Conservation (phyloP, 225 moss, liverwort and hornwort genomes). For the Antitrichia curtipendula region DNA sequence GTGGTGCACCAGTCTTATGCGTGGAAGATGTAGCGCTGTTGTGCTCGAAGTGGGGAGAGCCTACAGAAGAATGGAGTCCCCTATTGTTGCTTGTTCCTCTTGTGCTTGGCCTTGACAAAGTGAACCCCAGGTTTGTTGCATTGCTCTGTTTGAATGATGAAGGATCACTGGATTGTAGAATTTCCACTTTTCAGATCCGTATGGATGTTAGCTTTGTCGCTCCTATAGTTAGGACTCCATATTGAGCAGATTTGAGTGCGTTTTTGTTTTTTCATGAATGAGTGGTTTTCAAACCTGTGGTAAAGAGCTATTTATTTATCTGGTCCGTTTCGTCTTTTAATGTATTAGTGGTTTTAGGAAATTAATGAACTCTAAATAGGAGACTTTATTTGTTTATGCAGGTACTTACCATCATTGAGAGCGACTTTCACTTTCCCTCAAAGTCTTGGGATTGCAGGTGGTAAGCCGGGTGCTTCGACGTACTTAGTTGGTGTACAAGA, state of each 20-base stretch:
- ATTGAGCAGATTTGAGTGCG: background rate
- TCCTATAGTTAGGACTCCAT: too few relatives aligned
- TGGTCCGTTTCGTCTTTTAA: background rate
- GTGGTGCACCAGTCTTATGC: conserved; percentile 90
- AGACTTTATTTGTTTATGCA: background rate
- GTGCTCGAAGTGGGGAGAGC: conserved; percentile 70
- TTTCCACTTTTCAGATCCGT: background rate
- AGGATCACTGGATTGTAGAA: background rate
- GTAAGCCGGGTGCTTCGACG: conserved; percentile 91
- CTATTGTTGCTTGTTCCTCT: conserved; percentile 86
- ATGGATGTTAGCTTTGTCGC: too few relatives aligned
- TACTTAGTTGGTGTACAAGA: conserved; percentile 94
- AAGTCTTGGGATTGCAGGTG: conserved; percentile 91
- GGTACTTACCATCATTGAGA: conserved; percentile 89
- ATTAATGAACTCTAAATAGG: background rate
- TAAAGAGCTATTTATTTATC: background rate
- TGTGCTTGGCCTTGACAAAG: conserved; percentile 93
- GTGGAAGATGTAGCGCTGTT: conserved; percentile 70
- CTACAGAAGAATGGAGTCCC: conserved; percentile 66
- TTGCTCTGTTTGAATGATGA: background rate
- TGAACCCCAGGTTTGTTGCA: conserved; percentile 73
- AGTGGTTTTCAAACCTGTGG: background rate
- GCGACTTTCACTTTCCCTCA: conserved; percentile 89
- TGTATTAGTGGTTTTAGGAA: background rate
- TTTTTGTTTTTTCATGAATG: background rate